phyloP scores from a whole-genome alignment of 2,329 filamentous ascomycete species.

The Fusarium sulawesiense region DNA sequence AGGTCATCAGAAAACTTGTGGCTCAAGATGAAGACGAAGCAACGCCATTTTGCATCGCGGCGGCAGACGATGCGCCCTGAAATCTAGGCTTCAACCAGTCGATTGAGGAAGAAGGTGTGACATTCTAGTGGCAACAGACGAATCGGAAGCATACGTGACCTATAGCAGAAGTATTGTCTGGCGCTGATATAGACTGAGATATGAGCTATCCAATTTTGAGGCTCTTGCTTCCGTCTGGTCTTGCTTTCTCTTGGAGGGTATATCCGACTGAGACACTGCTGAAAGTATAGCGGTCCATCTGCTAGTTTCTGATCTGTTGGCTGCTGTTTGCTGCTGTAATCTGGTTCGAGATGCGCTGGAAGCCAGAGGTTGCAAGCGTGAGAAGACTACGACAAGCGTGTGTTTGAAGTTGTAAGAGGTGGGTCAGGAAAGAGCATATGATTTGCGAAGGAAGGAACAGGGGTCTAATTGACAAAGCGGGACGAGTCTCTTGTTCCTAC shows the following conservation, averaged over 20 bases:
- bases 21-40: conserved; percentile 35
- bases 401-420: conserved; percentile 47
- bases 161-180: conserved; percentile 18
- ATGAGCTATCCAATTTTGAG: conserved; percentile 23
- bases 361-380: conserved; percentile 23
- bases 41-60: conserved; percentile 37
- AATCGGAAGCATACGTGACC: conserved; percentile 25
- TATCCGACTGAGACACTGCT: conserved; percentile 18
- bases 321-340: conserved; percentile 20
- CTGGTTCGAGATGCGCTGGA: conserved; percentile 22
- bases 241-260: conserved; percentile 35
- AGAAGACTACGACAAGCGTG: conserved; percentile 37
- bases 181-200: conserved; percentile 32
- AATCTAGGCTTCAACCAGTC: conserved; percentile 18
- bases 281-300: conserved; percentile 6
- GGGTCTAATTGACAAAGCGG: conserved; percentile 37
- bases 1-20: conserved; percentile 14
- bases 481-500: conserved; percentile 38
- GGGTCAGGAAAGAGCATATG: conserved; percentile 29
- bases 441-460: conserved; percentile 38
- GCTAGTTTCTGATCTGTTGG: conserved; percentile 18
- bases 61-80: conserved; percentile 21
- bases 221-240: conserved; percentile 11
- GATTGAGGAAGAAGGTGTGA: conserved; percentile 19
- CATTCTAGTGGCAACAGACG: conserved; percentile 11